Base-by-base conservation (phyloP, 208 protist species). In the Leptomonas pyrrhocoris region DNA sequence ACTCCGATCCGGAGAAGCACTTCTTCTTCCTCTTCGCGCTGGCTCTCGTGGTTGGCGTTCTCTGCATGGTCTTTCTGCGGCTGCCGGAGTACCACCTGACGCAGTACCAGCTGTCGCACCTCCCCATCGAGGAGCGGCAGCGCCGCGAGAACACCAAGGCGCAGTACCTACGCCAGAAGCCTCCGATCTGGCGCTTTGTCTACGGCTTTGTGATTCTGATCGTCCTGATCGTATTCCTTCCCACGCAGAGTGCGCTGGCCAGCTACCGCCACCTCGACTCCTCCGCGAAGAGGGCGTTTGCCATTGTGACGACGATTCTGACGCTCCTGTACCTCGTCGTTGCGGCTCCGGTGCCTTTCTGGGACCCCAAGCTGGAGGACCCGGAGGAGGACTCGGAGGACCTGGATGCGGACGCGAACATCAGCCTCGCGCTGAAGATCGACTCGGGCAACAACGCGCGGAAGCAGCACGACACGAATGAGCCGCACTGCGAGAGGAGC, bases 41-140 rank as follows among this genome's bases (percentile, higher is more conserved):
- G 30, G 50, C 74, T 8, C 56, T 70, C 25, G 31, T 80, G 27
- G 60, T 74, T 0, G 64, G 61, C 18, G 25, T 66, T 7, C 58
- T 81, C 40, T 61, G 50, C 56, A 78, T 88, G 42, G 56, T 79
- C 34, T 81, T 76, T 40, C 50, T 88, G 58, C 77, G 80, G 27
- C 74, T 90, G 36, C 84, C 84, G 49, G 30, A 57, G 25, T 92
- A 92, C 75, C 80, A 88, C 55, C 70, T 92, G 15, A 83, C 77
- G 36, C 71, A 75, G 40, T 80, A 74, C 46, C 70, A 89, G 69
- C 6, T 61, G 55, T 48, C 30, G 30, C 51, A 66, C 53, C 56
- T 92, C 27, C 68, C 71, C 5, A 65, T 56, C 9, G 79, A 85
- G 43, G 75, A 86, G 63, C 73, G 74, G 42, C 56, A 80, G 61